Evolutionary conservation across 352 stramenopile species (phyloP).

Genomic region (Phytophthora ohioensis): DNA sequence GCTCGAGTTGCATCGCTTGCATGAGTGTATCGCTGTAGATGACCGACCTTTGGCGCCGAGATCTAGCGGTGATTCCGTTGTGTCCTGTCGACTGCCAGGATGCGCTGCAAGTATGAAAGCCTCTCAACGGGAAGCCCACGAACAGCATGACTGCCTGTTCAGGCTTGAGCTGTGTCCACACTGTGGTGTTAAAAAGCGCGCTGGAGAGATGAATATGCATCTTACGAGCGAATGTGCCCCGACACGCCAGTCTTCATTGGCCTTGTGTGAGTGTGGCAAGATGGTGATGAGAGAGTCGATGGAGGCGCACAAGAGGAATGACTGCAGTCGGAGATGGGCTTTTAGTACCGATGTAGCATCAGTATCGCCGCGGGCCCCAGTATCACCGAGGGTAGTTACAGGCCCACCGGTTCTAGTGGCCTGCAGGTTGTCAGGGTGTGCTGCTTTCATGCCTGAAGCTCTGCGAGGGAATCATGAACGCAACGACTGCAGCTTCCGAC

Average conservation of each 20-base stretch:
- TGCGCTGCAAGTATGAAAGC: conserved; percentile 19
- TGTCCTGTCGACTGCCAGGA: conserved; percentile 20
- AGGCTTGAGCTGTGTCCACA: conserved; percentile 59
- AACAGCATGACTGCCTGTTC: conserved; percentile 43
- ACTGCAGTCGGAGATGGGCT: conserved; percentile 48
- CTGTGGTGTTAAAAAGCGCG: conserved; percentile 50
- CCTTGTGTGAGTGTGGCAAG: conserved; percentile 68
- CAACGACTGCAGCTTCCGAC: conserved; percentile 23
- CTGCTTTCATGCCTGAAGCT: conserved; percentile 37
- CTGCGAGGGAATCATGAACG: conserved; percentile 47
- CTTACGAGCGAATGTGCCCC: conserved; percentile 54
- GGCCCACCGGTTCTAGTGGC: conserved; percentile 26
- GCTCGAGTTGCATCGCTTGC: conserved; percentile 60
- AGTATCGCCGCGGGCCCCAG: background rate
- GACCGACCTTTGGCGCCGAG: conserved; percentile 8
- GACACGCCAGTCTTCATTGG: conserved; percentile 39
- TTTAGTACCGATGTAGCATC: background rate
- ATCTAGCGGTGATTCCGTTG: conserved; percentile 9
- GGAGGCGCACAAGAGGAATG: conserved; percentile 57
- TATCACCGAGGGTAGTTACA: background rate
- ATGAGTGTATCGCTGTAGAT: conserved; percentile 50
- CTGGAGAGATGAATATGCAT: conserved; percentile 52
- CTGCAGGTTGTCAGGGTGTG: conserved; percentile 53
- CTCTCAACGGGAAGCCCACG: conserved; percentile 24
- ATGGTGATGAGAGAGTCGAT: conserved; percentile 68